A percentile compares a stretch with the other conserved stretches of the same genome.
These are phyloP conservation scores for Ophiostoma ips DNA, from an alignment of 2,329 filamentous ascomycete species.

Conservation along the genomic window DNA sequence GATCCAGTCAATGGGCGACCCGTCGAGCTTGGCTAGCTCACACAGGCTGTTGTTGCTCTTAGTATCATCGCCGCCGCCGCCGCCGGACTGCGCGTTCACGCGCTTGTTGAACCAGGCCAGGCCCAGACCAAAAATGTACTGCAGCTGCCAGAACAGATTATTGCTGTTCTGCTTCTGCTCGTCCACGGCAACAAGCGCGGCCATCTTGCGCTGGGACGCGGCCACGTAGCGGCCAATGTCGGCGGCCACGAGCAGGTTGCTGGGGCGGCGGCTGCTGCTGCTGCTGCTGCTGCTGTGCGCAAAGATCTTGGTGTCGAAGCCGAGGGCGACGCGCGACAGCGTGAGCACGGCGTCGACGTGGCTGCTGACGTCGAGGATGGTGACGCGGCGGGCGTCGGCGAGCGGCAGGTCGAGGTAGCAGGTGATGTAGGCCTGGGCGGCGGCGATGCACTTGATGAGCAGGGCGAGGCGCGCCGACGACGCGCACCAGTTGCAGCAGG, in stretches of 20 bases:
- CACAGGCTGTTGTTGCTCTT: background rate
- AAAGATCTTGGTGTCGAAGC: conserved; percentile 8
- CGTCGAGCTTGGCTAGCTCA: conserved; percentile 1
- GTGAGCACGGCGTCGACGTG: conserved; percentile 13
- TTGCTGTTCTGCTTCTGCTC: conserved; percentile 5
- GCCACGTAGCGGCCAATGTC: conserved; percentile 10
- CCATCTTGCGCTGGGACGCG: conserved; percentile 9
- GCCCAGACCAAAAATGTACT: conserved; percentile 8
- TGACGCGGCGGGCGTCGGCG: conserved; percentile 4
- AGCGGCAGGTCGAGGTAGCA: conserved; percentile 10
- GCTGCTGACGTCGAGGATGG: conserved; percentile 11
- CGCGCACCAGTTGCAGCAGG: conserved; percentile 15
- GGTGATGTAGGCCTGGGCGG: conserved; percentile 12
- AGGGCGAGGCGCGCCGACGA: conserved; percentile 11
- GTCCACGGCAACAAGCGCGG: background rate
- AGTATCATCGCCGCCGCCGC: background rate
- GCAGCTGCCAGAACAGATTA: conserved; percentile 13
- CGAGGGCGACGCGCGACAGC: conserved; percentile 9
- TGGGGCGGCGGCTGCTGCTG: background rate
- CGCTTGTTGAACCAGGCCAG: conserved; percentile 9
- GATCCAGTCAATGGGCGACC: conserved; percentile 7
- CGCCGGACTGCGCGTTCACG: background rate
- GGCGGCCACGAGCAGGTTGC: conserved; percentile 6
- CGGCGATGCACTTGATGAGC: conserved; percentile 11
- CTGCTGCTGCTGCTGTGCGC: background rate